Conservation (phyloP, 108 stramenopile genomes). For the Hondaea fermentalgiana region DNA sequence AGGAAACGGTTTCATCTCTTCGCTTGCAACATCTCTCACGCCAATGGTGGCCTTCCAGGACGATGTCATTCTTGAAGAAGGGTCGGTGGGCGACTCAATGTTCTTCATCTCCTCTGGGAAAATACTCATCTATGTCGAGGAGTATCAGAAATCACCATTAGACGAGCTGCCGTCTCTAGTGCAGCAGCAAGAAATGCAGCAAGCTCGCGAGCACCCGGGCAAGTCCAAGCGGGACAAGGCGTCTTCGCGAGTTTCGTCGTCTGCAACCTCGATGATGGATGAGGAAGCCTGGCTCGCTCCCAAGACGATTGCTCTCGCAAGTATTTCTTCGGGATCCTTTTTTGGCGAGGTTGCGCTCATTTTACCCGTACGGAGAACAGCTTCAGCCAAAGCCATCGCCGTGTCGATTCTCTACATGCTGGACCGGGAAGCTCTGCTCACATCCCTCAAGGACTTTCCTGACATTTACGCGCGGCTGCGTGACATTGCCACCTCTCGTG, state of each 20-base stretch:
- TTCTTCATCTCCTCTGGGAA: slow-evolving; percentile 51
- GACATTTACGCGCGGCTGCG: background rate
- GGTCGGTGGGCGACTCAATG: slow-evolving; percentile 54
- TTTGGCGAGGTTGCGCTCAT: background rate
- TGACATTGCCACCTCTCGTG: background rate
- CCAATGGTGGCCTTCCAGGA: slow-evolving; percentile 51
- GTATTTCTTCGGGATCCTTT: background rate
- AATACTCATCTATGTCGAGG: background rate
- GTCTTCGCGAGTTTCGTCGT: background rate
- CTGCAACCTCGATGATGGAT: background rate
- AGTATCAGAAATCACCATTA: background rate
- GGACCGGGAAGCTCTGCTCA: background rate
- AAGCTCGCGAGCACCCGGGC: background rate
- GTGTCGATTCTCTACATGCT: background rate
- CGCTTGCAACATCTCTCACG: slow-evolving; percentile 42
- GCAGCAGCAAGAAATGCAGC: background rate
- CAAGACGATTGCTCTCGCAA: background rate
- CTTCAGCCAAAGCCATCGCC: background rate
- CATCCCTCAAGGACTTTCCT: background rate
- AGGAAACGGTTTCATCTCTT: slow-evolving; percentile 39
- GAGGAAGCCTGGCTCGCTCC: background rate
- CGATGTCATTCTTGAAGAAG: slow-evolving; percentile 48
- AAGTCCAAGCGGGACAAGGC: background rate
- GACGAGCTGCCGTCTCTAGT: no score
- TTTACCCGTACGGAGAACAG: background rate